Evolutionary conservation across 2,329 filamentous ascomycete species (phyloP).

Genomic region (Seiridium unicorne): DNA sequence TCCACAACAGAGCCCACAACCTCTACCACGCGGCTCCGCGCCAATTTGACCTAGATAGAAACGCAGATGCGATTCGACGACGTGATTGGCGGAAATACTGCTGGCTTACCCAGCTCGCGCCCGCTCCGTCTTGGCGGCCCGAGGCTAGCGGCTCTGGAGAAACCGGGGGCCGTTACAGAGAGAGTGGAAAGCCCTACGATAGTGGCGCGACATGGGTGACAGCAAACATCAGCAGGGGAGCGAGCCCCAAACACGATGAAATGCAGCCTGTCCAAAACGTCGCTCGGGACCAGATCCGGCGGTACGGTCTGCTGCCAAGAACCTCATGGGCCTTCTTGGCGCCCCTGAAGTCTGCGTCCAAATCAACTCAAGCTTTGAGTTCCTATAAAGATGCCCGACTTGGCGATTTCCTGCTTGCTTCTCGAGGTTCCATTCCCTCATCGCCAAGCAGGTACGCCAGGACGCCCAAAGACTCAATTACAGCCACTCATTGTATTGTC

Average conservation of each 20-base stretch:
- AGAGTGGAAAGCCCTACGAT: background rate
- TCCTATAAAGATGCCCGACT: background rate
- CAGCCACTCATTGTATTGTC: background rate
- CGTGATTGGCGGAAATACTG: background rate
- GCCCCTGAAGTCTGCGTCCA: background rate
- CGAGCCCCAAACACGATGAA: slow-evolving; percentile 3
- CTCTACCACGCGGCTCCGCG: too few relatives aligned
- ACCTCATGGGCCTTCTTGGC: background rate
- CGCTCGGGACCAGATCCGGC: background rate
- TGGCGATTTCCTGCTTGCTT: background rate
- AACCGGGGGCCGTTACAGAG: background rate
- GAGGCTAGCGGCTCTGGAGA: background rate
- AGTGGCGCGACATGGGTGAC: background rate
- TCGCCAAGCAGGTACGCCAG: background rate
- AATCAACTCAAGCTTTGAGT: background rate
- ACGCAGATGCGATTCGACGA: background rate
- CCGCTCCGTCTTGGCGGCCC: background rate
- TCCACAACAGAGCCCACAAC: too few relatives aligned
- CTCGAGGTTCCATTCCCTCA: background rate
- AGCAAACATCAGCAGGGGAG: background rate
- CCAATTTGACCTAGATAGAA: background rate
- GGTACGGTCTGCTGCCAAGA: background rate
- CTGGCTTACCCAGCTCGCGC: background rate
- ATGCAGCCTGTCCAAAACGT: background rate
- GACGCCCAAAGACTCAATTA: background rate